phyloP scores from a whole-genome alignment of 257 asterid genomes.

The Handroanthus guayacan region DNA sequence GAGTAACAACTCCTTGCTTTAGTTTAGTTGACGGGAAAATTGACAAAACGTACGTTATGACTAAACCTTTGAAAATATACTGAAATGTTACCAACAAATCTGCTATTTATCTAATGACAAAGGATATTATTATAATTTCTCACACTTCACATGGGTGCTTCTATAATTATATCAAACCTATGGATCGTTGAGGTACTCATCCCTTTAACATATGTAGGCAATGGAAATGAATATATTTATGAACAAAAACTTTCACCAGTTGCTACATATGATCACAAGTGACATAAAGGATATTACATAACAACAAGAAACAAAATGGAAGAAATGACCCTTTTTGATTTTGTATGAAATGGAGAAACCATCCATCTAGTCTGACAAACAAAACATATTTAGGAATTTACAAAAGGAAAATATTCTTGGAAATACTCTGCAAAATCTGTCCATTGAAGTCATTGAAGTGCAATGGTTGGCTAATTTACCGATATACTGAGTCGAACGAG shows the following conservation, averaged over 20 bases:
- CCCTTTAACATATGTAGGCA: constrained; percentile 20
- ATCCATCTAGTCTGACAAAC: constrained; percentile 37
- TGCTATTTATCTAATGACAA: too few species aligned
- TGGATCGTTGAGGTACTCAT: not conserved
- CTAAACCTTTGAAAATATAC: too few species aligned
- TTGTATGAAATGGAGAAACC: constrained; percentile 41
- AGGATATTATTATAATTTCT: too few species aligned
- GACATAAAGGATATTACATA: constrained; percentile 35
- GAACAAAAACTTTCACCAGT: constrained; percentile 32
- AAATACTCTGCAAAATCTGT: constrained; percentile 38
- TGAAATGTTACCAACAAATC: too few species aligned
- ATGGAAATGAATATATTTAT: constrained; percentile 25
- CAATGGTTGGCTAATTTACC: constrained; percentile 33
- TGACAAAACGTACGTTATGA: too few species aligned
- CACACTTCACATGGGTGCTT: too few species aligned
- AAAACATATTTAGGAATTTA: constrained; percentile 44
- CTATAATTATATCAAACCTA: too few species aligned
- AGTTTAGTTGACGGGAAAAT: too few species aligned
- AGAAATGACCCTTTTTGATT: constrained; percentile 29
- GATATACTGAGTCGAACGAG: constrained; percentile 27
- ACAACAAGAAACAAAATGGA: not conserved
- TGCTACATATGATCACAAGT: constrained; percentile 35
- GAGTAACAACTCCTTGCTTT: too few species aligned
- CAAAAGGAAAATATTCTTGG: constrained; percentile 42
- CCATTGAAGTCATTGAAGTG: constrained; percentile 37